Evolutionary conservation across 257 asterid genomes (phyloP).

Genomic region (Striga asiatica): DNA sequence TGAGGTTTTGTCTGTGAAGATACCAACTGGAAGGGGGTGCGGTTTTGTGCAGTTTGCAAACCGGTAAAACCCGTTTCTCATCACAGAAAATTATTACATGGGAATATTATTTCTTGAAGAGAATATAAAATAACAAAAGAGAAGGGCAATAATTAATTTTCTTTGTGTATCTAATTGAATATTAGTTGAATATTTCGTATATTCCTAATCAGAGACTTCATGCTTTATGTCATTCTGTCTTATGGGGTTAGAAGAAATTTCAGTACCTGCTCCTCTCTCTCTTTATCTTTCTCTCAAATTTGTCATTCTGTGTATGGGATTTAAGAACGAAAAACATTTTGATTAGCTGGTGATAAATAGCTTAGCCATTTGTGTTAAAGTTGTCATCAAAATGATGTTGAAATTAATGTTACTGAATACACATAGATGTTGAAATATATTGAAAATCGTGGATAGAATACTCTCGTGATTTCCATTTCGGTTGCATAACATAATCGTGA

Average conservation of each 20-base stretch:
- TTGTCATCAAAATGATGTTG: not conserved
- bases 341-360: not conserved
- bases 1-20: constrained; percentile 77
- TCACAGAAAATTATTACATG: not conserved
- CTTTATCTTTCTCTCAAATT: too few species aligned
- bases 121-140: not conserved
- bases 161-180: not conserved
- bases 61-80: constrained; percentile 37
- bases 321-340: too few species aligned
- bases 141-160: not conserved
- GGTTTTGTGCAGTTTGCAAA: constrained; percentile 84
- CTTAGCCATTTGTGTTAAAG: not conserved
- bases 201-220: not conserved
- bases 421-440: not conserved
- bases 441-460: not conserved
- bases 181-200: not conserved
- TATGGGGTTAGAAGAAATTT: too few species aligned
- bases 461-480: not conserved
- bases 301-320: too few species aligned
- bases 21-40: constrained; percentile 93
- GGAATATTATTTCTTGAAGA: not conserved
- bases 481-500: not conserved
- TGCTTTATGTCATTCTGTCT: not conserved
- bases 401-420: not conserved
- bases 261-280: too few species aligned